These are phyloP conservation scores for Ganoderma leucocontextum DNA, from an alignment of 1,284 basidiomycete species.

Conservation along the genomic window DNA sequence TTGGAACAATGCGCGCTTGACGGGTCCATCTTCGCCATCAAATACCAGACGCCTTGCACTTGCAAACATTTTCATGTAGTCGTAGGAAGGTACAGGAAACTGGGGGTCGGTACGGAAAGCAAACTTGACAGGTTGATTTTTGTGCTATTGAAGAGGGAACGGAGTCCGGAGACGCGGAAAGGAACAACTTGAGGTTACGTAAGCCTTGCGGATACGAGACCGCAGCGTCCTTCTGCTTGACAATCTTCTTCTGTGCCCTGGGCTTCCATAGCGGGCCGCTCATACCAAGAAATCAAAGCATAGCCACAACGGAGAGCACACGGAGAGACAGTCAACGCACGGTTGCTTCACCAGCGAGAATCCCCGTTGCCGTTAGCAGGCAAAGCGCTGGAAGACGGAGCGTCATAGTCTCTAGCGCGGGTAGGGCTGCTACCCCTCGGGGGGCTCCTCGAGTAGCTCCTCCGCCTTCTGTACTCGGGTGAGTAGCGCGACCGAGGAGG, in stretches of 20 bases:
- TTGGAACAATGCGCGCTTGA: constrained; percentile 11
- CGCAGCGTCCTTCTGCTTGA: constrained; percentile 43
- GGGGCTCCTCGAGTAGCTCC: constrained; percentile 82
- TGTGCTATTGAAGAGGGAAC: constrained; percentile 46
- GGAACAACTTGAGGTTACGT: constrained; percentile 44
- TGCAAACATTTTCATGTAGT: constrained; percentile 38
- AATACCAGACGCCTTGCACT: constrained; percentile 35
- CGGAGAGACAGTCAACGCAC: constrained; percentile 31
- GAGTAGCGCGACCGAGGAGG: constrained; percentile 72
- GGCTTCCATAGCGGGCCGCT: constrained; percentile 32
- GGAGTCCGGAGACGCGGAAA: constrained; percentile 41
- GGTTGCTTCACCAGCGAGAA: constrained; percentile 41
- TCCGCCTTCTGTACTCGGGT: constrained; percentile 75
- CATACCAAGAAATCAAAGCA: constrained; percentile 33
- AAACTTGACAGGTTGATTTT: constrained; percentile 56
- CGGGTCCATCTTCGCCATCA: constrained; percentile 18
- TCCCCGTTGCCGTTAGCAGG: constrained; percentile 39
- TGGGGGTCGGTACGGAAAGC: constrained; percentile 40
- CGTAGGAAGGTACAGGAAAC: constrained; percentile 37
- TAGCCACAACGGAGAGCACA: constrained; percentile 29
- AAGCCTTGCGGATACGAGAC: constrained; percentile 38
- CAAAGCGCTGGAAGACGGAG: constrained; percentile 37
- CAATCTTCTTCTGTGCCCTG: constrained; percentile 41
- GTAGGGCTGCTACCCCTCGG: constrained; percentile 77
- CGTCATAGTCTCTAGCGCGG: constrained; percentile 55